phyloP scores from a whole-genome alignment of 2,329 filamentous ascomycete genomes.

The Paraphoma sp. region DNA sequence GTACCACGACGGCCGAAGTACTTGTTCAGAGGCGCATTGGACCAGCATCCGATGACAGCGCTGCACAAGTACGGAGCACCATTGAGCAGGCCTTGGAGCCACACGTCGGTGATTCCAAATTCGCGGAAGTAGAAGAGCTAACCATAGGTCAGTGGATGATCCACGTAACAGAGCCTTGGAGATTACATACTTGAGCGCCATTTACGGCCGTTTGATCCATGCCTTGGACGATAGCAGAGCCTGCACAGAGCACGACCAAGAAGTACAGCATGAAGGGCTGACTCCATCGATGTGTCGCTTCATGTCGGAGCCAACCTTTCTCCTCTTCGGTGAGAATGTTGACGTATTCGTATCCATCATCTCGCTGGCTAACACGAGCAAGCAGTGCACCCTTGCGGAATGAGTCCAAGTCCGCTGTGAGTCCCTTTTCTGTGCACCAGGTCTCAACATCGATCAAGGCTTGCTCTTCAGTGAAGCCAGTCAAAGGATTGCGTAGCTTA shows the following conservation, averaged over 20 bases:
- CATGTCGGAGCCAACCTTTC: constrained; percentile 62
- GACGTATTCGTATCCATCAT: constrained; percentile 57
- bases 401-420: constrained; percentile 56
- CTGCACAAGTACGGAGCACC: constrained; percentile 38
- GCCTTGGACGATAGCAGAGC: constrained; percentile 73
- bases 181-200: constrained; percentile 38
- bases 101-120: constrained; percentile 37
- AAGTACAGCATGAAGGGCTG: constrained; percentile 71
- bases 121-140: constrained; percentile 40
- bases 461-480: constrained; percentile 58
- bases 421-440: constrained; percentile 59
- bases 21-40: constrained; percentile 41
- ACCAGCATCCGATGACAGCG: constrained; percentile 51
- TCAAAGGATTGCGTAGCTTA: constrained; percentile 61
- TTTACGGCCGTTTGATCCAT: constrained; percentile 46
- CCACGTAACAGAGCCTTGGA: no score
- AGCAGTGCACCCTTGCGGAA: constrained; percentile 61
- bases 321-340: constrained; percentile 62
- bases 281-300: constrained; percentile 71
- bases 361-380: constrained; percentile 54
- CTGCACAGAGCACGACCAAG: constrained; percentile 70
- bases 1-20: constrained; percentile 40
- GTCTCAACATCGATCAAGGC: constrained; percentile 62
- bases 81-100: constrained; percentile 37
- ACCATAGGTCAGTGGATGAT: constrained; percentile 1